Evolutionary conservation across 371 early-diverging fungal species (phyloP), one percentile per base, ranked within the genome.

Genomic region (Apophysomyces variabilis): DNA sequence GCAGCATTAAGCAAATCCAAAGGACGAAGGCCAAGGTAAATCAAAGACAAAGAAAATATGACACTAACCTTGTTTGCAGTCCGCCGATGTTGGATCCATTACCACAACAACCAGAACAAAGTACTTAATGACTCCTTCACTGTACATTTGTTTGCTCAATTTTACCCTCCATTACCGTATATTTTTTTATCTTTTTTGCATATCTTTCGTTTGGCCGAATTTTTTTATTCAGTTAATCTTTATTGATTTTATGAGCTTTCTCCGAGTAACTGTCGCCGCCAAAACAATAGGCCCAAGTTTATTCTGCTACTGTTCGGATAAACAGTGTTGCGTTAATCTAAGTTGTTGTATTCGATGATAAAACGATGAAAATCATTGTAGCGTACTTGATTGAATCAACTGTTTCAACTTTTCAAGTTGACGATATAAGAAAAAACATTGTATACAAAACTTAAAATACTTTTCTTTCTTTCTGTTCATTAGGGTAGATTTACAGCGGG

Each of bases 1-100:
- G 57, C 62, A 47, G 67, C 67, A 57, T 41, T 67, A 4, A 62
- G 58, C 58, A 64, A 56, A 35, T 26, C 44, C 5, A 37, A 65
- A 26, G 67, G 67, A 16, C 62, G 67, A 50, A 14, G 67, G 35
- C 66, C 60, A 46, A 65, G 66, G 66, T 65, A 65, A 65, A 13
- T 18, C 14, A 41, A 58, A 43, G 32, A n/a, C n/a, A 18, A 13
- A 32, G 35, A 37, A 5, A 50, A 21, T 9, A 26, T 50, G 32
- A 50, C 9, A 13, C 41, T 41, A 11, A 11, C 41, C 13, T 21
- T 21, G n/a, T 7, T 21, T 11, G 54, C 21, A 50, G 54, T 21
- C 54, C 54, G 9, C 54, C 54, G 21, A n/a, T 50, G n/a, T 4
- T 18, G 9, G 54, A 50, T 8, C 54, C 54, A 8, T 50, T 50